phyloP scores from a whole-genome alignment of 148 eudicot genomes.

The Camellia granthamiana region DNA sequence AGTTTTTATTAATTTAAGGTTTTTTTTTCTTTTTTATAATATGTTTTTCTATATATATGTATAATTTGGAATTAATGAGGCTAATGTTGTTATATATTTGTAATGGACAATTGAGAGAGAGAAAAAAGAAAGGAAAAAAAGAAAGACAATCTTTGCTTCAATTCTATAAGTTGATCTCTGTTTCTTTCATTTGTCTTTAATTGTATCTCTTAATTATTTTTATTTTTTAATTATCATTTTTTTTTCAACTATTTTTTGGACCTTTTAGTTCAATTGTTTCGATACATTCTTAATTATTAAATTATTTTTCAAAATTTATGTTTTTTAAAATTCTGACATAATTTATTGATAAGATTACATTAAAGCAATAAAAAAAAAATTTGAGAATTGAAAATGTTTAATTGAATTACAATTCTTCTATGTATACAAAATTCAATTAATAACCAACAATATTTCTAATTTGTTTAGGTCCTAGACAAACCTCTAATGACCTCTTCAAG shows the following conservation, averaged over 20 bases:
- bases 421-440: too few species aligned
- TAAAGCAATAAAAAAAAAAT: too few species aligned
- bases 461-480: too few species aligned
- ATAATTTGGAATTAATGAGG: conserved; percentile 24
- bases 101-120: conserved; percentile 16
- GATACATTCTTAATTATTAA: too few species aligned
- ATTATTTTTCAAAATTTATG: too few species aligned
- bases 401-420: too few species aligned
- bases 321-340: too few species aligned
- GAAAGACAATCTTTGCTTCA: conserved; percentile 11
- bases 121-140: neutral
- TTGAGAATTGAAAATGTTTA: too few species aligned
- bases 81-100: conserved; percentile 11
- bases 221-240: neutral
- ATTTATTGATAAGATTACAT: too few species aligned
- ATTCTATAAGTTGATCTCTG: conserved; percentile 9
- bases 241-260: neutral
- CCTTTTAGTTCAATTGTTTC: neutral
- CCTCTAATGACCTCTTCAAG: too few species aligned
- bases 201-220: neutral
- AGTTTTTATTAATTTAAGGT: neutral
- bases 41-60: conserved; percentile 18
- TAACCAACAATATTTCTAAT: too few species aligned
- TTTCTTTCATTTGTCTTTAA: neutral
- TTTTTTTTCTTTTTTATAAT: neutral